Base-by-base conservation (phyloP, 2,329 filamentous ascomycete species). In the Stagonosporopsis tanaceti region DNA sequence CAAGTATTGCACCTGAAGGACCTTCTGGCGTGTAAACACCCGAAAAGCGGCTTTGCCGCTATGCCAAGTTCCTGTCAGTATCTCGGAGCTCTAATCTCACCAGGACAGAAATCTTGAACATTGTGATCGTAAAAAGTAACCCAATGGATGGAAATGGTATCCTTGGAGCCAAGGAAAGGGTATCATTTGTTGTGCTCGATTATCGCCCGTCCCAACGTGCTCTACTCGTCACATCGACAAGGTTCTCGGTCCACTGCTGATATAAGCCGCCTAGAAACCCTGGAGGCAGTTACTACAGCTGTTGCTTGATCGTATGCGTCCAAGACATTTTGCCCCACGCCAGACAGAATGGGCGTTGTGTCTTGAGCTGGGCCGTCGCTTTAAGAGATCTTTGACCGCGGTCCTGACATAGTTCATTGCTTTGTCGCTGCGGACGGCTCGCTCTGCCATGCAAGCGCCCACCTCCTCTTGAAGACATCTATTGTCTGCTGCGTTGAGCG, bases 401-500 rank as follows among this genome's bases (percentile, higher is more conserved):
- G 39, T 27, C 7, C 14, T 11, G 3, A 14, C 11, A 20, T 9
- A 24, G 1, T 28, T 50, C n/a, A 57, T 17, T 53, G 25, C 34
- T 57, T 57, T n/a, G 34, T 9, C 20, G 15, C 32, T 39, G 34
- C 27, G 2, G 44, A 12, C 22, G 39, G 24, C 12, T 55, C 59
- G 1, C 57, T 58, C 42, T 64, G 63, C 70, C 70, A 74, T 22
- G 74, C 68, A 39, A 77, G 52, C 6, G 62, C 66, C 32, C 71
- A 67, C 55, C 79, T 76, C 64, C 75, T 71, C 69, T 71, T 78
- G 24, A 80, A 48, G 11, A 75, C 69, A n/a, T 77, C 76, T 12
- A 78, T 61, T 2, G 68, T 79, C 61, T 81, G 59, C 27, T 65
- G 55, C 34, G 71, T 75, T 9, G 60, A 74, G 46, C 75, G 68